Base-by-base conservation (phyloP, 2,329 filamentous ascomycete genomes). In the Purpureocillium lavendulum region DNA sequence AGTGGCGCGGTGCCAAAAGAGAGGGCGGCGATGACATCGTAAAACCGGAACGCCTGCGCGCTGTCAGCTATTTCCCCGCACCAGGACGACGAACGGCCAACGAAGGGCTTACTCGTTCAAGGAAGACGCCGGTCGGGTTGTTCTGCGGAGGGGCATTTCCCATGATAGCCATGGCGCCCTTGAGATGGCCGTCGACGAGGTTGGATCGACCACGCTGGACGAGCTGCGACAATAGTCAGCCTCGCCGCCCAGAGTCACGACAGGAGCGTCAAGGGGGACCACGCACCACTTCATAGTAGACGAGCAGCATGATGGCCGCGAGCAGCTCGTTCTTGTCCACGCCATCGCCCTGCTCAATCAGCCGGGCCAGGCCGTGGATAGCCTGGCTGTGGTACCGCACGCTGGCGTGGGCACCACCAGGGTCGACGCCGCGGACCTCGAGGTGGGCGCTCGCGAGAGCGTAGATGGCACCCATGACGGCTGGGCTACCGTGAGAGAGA, bases 381-480 rank as follows among this genome's bases (percentile, higher is more conserved):
- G 77, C 75, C 50, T 68, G 66, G 43, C 72, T 77, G 45, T 81
- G 77, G 45, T 79, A 80, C 44, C 69, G 69, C 2, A 78, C 57
- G 29, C 75, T 77, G 48, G 70, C 73, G 48, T 80, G 74, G 15
- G 60, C 55, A 16, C 69, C 71, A 10, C 21, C 21, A 5, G 21
- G 21, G 18, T 69, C 59, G 6, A 75, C 61, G 2, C 73, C 73
- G 18, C 74, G 62, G 36, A 75, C 87, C 47, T 90, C 84, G 42
- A 94, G 66, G 56, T 95, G 92, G 42, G 88, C 90, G 41, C 84
- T 85, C 1, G 87, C 78, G 7, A 96, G 66, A 1, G 88, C 87
- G 42, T 86, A 88, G 43, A 96, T 83, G 9, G 88, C 87, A 53
- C 92, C 87, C 58, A 85, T 84, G 4, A 95, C 71, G 1, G 75